Base-by-base conservation (phyloP, 805 yeast genomes). In the Nakazawaea ambrosiae region DNA sequence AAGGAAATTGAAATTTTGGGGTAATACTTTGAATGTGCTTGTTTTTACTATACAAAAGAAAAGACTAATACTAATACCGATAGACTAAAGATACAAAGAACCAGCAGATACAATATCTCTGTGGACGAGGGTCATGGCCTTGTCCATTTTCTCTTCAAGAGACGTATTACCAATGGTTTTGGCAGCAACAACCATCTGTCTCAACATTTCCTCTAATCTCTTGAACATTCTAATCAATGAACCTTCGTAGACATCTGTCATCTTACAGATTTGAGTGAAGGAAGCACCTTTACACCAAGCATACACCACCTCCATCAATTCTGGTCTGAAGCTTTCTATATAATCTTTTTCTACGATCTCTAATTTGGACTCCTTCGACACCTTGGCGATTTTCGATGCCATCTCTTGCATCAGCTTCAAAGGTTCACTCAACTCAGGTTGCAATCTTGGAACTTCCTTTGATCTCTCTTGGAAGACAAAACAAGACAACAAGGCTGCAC, bases 181-280 rank as follows among this genome's bases (percentile, higher is more conserved):
- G 2, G 98, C 92, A 11, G 97, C 97, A 48, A 75, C 79, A 31
- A 80, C 78, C 75, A 92, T 70, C 58, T 92, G 98, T 52, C 90
- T 77, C 40, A 92, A 65, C 68, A 92, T 71, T 57, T 92, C 99
- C 59, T 92, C 98, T 39, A 92, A 66, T 54, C 98, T 73, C 59
- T 92, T 82, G 66, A 92, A 92, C 78, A 86, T 84, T 57, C 99
- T 78, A 47, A 92, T 90, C 54, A 92, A 70, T 17, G 95, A 82
- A 29, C 99, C 99, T 65, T 92, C 99, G 49, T 90, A 92, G 31
- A 92, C 97, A 55, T 92, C 98, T 0, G 98, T 92, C 96, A 92
- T 88, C 60, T 90, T 90, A 65, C 97, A 90, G 45, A 92, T 90
- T 57, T 90, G 96, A 0, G 97, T 90, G 60, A 92, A 92, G 0